Percentiles rank a stretch among this genome's conserved stretches.
Conservation (phyloP, 1,139 yeast species). For the Blastobotrys raffinosifermentans region DNA sequence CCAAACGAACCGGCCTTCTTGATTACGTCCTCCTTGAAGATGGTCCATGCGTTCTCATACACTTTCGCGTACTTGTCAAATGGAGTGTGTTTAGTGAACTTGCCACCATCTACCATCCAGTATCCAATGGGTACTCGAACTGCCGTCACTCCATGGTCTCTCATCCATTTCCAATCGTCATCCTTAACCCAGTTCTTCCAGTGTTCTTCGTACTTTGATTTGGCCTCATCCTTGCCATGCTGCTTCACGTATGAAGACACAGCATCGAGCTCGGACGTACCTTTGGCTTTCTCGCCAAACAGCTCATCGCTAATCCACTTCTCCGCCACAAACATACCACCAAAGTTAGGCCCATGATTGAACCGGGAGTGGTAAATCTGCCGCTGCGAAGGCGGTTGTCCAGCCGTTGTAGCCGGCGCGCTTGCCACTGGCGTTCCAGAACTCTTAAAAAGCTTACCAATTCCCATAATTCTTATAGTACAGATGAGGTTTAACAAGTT, state of each 20-base stretch:
- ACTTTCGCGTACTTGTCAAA: conserved; percentile 52
- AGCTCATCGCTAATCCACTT: conserved; percentile 41
- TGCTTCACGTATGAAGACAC: conserved; percentile 44
- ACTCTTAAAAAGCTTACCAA: conserved; percentile 7
- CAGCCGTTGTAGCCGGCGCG: conserved; percentile 29
- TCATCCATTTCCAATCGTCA: conserved; percentile 76
- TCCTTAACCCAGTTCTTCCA: conserved; percentile 63
- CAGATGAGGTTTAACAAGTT: not conserved
- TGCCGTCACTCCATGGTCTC: conserved; percentile 60
- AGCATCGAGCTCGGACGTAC: conserved; percentile 72
- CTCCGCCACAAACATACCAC: conserved; percentile 77
- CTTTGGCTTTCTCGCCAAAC: conserved; percentile 46
- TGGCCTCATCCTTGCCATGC: conserved; percentile 52
- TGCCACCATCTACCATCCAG: conserved; percentile 70
- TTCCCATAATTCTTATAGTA: conserved; percentile 7
- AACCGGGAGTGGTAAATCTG: conserved; percentile 60
- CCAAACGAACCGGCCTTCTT: conserved; percentile 48
- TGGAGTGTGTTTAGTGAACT: conserved; percentile 51
- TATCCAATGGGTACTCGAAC: conserved; percentile 86
- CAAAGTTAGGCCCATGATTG: conserved; percentile 83
- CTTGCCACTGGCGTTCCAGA: conserved; percentile 19
- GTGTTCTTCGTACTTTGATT: conserved; percentile 53
- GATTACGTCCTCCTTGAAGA: conserved; percentile 45
- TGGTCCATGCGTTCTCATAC: conserved; percentile 67
- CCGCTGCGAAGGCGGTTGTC: conserved; percentile 39